Evolutionary conservation across 1,139 yeast genomes (phyloP), one percentile per base, ranked within the genome.

Genomic region (Taiozyma onychis): DNA sequence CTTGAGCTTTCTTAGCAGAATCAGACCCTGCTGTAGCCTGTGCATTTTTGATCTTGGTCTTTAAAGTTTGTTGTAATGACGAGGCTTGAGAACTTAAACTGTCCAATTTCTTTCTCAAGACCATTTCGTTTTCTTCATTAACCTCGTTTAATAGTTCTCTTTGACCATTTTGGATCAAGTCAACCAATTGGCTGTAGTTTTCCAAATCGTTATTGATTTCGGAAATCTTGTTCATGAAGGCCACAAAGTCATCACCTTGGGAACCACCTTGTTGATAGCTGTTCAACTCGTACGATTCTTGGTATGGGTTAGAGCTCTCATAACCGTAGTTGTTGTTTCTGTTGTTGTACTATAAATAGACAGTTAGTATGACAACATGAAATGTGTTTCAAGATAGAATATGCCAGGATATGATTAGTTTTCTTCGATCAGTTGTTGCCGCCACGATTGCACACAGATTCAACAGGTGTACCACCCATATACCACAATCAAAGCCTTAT

Each of bases 1-100:
- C 95, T 73, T 93, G 99, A 52, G 87, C 88, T 66, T 81, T 81
- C 71, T 89, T 89, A 61, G 95, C 87, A 50, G 80, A 74, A 71
- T 90, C 96, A 51, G 75, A 75, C 59, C 82, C 77, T 51, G 88
- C 85, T 49, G 78, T 81, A 52, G 83, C 80, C 69, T 89, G 96
- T 45, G 88, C 83, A 55, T 78, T 74, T 68, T 88, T 88, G 66
- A 93, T 86, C 62, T 90, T 79, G 54, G 76, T 71, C 67, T 88
- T 89, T 67, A 93, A 80, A 57, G 79, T 77, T 60, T 79, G 78
- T 62, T 93, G 96, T 60, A 89, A 76, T 49, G 87, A 80, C 47
- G 88, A 80, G 6, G 97, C 88, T 65, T 90, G 96, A 46, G 85
- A 75, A 46, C 85, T 84, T 55, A 88, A 75, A 54, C 80, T 75